Conservation (phyloP, 306 rosid species). For the Ormosia emarginata region DNA sequence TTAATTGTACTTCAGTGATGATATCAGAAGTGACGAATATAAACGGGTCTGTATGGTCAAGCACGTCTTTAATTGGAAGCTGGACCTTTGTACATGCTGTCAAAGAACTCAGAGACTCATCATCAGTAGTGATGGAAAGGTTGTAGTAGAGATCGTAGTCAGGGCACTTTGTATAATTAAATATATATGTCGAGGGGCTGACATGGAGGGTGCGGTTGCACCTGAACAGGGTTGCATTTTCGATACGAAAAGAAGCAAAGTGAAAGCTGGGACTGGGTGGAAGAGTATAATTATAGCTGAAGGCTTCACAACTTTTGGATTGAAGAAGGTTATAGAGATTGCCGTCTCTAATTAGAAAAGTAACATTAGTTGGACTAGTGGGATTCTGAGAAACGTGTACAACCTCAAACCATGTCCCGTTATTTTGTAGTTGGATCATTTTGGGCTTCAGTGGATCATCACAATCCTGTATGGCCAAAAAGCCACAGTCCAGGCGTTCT, state of each 20-base stretch:
- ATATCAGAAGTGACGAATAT: slow-evolving; percentile 13
- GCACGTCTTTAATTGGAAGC: slow-evolving; percentile 32
- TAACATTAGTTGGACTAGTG: not conserved
- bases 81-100: slow-evolving; percentile 14
- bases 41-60: not conserved
- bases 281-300: slow-evolving; percentile 12
- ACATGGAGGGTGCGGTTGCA: slow-evolving; percentile 26
- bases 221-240: not conserved
- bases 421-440: slow-evolving; percentile 1
- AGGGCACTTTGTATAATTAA: not conserved
- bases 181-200: not conserved
- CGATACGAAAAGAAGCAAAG: not conserved
- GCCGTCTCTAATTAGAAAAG: slow-evolving; percentile 4
- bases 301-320: slow-evolving; percentile 22
- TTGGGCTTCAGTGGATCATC: not conserved
- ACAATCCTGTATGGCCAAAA: slow-evolving; percentile 20
- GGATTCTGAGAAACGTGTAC: rapidly evolving
- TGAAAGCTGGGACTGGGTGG: not conserved
- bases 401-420: slow-evolving; percentile 10
- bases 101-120: not conserved
- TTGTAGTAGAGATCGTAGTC: slow-evolving; percentile 1
- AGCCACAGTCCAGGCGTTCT: slow-evolving; percentile 25
- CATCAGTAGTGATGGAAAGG: rapidly evolving
- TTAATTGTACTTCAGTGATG: not conserved
- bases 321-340: not conserved